Conservation (phyloP, 225 moss, liverwort and hornwort species). For the Thuidium tamariscinum region DNA sequence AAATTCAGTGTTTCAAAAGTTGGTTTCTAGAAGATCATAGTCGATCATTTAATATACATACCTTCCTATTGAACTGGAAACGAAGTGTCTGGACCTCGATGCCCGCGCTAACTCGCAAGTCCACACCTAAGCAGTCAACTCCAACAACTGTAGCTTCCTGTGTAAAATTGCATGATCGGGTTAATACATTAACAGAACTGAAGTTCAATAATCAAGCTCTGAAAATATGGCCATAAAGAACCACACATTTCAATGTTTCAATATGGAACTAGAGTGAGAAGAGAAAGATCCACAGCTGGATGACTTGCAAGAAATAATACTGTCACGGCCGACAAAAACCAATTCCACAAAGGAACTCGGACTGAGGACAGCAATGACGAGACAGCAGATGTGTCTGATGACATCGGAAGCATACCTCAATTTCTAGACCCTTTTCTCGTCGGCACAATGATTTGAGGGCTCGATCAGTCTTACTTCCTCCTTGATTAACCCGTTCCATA, state of each 20-base stretch:
- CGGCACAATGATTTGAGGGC: conserved; percentile 53
- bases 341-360: background rate
- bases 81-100: conserved; percentile 64
- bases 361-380: background rate
- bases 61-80: conserved; percentile 57
- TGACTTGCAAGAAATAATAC: background rate
- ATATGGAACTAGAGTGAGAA: background rate
- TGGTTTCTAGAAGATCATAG: background rate
- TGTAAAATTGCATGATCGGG: background rate
- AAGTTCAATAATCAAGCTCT: background rate
- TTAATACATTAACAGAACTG: background rate
- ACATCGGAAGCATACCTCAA: conserved; percentile 23
- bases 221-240: background rate
- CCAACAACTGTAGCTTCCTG: conserved; percentile 43
- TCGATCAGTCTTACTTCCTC: conserved; percentile 49
- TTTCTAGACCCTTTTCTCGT: conserved; percentile 50
- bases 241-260: background rate
- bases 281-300: background rate
- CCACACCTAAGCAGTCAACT: conserved; percentile 57
- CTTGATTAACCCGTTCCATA: conserved; percentile 48
- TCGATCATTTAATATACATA: background rate
- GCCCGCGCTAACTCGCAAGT: conserved; percentile 49
- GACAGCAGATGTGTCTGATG: background rate
- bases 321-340: background rate
- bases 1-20: background rate